Conservation (phyloP, 225 moss, liverwort and hornwort species). For the Physcomitrellopsis africana region DNA sequence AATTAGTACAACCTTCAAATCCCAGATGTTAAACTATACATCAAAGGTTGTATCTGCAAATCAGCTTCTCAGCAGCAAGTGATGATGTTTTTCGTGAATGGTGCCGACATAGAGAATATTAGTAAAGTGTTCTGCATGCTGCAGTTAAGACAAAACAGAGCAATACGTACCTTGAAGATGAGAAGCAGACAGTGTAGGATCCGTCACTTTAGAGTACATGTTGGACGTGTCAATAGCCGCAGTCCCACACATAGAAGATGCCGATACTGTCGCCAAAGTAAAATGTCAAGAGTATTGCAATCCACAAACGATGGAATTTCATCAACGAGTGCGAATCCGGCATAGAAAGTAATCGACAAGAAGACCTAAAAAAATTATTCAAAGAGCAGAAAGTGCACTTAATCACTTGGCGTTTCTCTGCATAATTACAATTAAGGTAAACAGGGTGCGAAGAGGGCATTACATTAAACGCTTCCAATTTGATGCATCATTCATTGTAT, state of each 20-base stretch:
- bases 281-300: conserved; percentile 7
- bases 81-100: neutral
- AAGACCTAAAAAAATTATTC: too few relatives aligned
- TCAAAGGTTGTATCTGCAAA: neutral
- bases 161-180: conserved; percentile 66
- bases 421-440: neutral
- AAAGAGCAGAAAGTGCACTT: neutral
- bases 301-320: conserved; percentile 7
- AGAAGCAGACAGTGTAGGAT: conserved; percentile 80
- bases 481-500: neutral
- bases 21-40: neutral
- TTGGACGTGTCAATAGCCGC: conserved; percentile 34
- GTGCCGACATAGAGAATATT: neutral
- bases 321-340: neutral
- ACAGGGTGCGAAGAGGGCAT: neutral
- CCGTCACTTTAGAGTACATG: conserved; percentile 77
- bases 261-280: conserved; percentile 31
- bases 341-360: neutral
- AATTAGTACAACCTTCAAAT: conserved; percentile 1
- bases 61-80: neutral
- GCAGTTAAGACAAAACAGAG: neutral
- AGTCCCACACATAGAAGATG: conserved; percentile 40
- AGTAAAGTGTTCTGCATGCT: neutral
- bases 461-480: neutral
- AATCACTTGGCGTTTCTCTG: neutral